Base-by-base conservation (phyloP, 164 flowering plant species). In the Chloranthus sessilifolius region DNA sequence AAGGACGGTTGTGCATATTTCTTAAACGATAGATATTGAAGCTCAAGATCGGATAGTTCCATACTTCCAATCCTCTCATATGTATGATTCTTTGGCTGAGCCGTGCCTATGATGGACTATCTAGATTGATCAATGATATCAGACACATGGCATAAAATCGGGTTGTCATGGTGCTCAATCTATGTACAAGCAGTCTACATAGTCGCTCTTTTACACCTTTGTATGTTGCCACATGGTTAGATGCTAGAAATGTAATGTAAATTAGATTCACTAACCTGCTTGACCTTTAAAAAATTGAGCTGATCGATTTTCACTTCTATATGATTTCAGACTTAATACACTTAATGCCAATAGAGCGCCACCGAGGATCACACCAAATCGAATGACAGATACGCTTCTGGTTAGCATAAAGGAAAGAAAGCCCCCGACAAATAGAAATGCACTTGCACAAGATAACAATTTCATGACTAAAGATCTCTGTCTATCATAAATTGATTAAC, bases 291-390 rank as follows among this genome's bases (percentile, higher is more conserved):
- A 55, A 53, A 78, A 60, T 26, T 66, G 29, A 39, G 68, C 14
- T 63, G 58, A 59, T 33, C 71, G 19, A 61, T 77, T 69, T 40
- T 84, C 78, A 55, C 51, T 74, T 53, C 62, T 80, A 68, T 80
- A 68, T 28, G 76, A 67, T 66, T 60, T 79, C 51, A 88, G 46
- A 63, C 95, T 85, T 36, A 68, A 67, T 49, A 85, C 22, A 43
- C 95, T 78, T 50, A 88, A 61, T 19, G 82, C 82, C 73, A 88
- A 67, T 26, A 88, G 78, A 30, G 74, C 50, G 39, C 89, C 85
- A 11, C 97, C 97, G 14, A 85, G 81, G 52, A 88, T 80, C 25
- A 85, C 74, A 43, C 97, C 97, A 64, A 85, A 88, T 70, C 95
- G 83, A 41, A 88, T 64, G 50, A 82, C 83, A 59, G 85, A 42